phyloP scores from a whole-genome alignment of 192 early-diverging fungal genomes.

The Entomortierella lignicola region DNA sequence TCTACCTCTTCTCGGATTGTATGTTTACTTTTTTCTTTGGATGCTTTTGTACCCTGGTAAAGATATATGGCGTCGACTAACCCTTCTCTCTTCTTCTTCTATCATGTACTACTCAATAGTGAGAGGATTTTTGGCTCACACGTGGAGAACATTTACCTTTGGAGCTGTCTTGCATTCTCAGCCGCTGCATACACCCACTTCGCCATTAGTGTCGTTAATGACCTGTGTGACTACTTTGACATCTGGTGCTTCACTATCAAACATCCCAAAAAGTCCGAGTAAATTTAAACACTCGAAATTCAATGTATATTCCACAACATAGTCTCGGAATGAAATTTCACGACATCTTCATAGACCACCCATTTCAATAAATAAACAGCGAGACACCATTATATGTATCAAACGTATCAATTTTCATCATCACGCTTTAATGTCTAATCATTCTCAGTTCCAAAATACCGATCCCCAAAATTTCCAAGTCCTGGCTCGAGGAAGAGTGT shows the following conservation, averaged over 20 bases:
- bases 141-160: constrained; percentile 65
- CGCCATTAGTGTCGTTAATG: constrained; percentile 74
- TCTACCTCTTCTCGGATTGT: constrained; percentile 58
- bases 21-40: constrained; percentile 24
- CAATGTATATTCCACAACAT: not conserved
- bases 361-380: not conserved
- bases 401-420: not conserved
- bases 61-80: no score
- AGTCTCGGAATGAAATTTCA: not conserved
- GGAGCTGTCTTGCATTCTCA: constrained; percentile 67
- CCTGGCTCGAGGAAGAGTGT: constrained; percentile 83
- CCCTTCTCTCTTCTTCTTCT: constrained; percentile 7
- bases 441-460: constrained; percentile 69
- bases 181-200: constrained; percentile 75
- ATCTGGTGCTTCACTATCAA: constrained; percentile 87
- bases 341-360: constrained; percentile 1
- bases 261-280: constrained; percentile 63
- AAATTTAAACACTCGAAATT: not conserved
- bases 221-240: constrained; percentile 80
- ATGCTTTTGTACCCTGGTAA: not conserved
- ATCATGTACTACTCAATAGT: constrained; percentile 32
- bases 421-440: not conserved
- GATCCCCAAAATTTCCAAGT: constrained; percentile 88
- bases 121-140: constrained; percentile 60
- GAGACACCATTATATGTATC: not conserved